Percentiles rank a stretch among this genome's conserved stretches.
Evolutionary conservation across 129 eudicot genomes (phyloP).

Genomic region (Arctium lappa): DNA sequence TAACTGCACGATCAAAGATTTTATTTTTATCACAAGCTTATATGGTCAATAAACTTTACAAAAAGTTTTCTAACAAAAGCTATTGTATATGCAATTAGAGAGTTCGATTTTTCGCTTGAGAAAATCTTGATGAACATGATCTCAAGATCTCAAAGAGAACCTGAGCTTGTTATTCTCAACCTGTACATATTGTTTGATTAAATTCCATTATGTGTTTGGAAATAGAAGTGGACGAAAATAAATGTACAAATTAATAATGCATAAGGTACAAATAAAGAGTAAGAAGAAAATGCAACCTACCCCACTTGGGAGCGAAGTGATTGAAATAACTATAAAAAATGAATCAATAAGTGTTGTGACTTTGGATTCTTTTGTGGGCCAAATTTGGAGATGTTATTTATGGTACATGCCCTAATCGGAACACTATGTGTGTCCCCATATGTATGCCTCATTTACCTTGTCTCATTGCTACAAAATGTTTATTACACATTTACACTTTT

Average conservation of each 20-base stretch:
- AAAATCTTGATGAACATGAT: neutral
- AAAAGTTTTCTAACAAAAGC: neutral
- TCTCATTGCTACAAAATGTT: neutral
- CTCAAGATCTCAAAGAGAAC: neutral
- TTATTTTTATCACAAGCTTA: neutral
- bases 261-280: neutral
- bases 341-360: conserved; percentile 4
- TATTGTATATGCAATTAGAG: neutral
- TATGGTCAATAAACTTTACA: neutral
- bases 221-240: neutral
- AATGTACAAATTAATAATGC: neutral
- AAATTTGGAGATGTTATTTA: neutral
- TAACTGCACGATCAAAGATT: neutral
- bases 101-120: neutral
- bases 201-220: neutral
- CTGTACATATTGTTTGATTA: neutral
- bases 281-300: conserved; percentile 1
- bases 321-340: conserved; percentile 4
- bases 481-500: no score
- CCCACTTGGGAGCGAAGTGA: neutral
- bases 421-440: conserved; percentile 3
- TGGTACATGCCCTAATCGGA: conserved; percentile 9
- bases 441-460: neutral
- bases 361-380: conserved; percentile 14
- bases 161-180: neutral